Evolutionary conservation across 2,329 filamentous ascomycete genomes (phyloP).

Genomic region (Cyphellophora attinorum): DNA sequence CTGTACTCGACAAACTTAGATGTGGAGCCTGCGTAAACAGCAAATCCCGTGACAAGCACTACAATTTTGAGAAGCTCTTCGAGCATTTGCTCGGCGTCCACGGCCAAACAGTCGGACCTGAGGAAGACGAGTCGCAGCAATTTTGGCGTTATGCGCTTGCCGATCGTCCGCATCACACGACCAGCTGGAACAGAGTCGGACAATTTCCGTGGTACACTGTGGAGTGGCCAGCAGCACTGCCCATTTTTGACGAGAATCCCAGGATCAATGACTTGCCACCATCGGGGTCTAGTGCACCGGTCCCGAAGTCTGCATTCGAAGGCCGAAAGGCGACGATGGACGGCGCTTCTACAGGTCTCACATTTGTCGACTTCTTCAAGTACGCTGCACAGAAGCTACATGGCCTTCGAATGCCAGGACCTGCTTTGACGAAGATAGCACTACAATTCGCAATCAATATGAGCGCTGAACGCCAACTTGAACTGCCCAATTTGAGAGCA

Average conservation of each 20-base stretch:
- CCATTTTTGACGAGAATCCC: slow-evolving; percentile 22
- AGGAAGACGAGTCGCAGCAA: slow-evolving; percentile 19
- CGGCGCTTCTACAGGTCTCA: no score
- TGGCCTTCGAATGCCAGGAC: slow-evolving; percentile 13
- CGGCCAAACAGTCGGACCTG: slow-evolving; percentile 14
- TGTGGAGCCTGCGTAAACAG: slow-evolving; percentile 21
- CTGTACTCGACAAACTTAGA: slow-evolving; percentile 17
- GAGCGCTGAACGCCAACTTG: neutral
- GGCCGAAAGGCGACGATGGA: slow-evolving; percentile 7
- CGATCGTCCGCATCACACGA: slow-evolving; percentile 3
- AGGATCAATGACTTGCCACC: slow-evolving; percentile 15
- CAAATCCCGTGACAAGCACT: slow-evolving; percentile 2
- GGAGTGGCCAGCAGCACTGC: slow-evolving; percentile 23
- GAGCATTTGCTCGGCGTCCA: slow-evolving; percentile 22
- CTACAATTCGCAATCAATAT: slow-evolving; percentile 19
- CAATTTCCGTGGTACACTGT: slow-evolving; percentile 21
- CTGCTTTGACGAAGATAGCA: slow-evolving; percentile 18
- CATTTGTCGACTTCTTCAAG: slow-evolving; percentile 18
- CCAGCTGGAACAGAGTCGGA: slow-evolving; percentile 3
- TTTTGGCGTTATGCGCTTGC: slow-evolving; percentile 18
- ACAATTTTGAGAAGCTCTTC: slow-evolving; percentile 18
- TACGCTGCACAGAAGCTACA: slow-evolving; percentile 16
- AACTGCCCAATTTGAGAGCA: slow-evolving; percentile 2
- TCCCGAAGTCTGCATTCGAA: slow-evolving; percentile 15
- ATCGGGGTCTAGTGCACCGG: slow-evolving; percentile 2